Evolutionary conservation across 75 land plant genomes (phyloP).

Genomic region (Adiantum capillusveneris): DNA sequence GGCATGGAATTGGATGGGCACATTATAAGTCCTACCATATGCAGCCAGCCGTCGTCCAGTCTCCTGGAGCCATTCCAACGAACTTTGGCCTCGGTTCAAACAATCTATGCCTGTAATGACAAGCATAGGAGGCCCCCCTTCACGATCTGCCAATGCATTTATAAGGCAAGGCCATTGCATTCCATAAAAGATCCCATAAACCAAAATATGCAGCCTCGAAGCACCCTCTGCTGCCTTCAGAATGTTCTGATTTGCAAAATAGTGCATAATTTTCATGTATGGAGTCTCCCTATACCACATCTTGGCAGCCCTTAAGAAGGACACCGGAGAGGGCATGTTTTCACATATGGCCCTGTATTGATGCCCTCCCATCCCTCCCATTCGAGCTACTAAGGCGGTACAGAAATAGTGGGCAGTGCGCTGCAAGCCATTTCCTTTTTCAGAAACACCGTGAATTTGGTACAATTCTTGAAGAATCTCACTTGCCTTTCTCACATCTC

Average conservation of each 20-base stretch:
- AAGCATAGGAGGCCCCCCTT: constrained; percentile 28
- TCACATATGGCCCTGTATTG: constrained; percentile 9
- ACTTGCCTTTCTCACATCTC: constrained; percentile 35
- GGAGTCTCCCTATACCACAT: constrained; percentile 6
- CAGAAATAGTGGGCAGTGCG: neutral
- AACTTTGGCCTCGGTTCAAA: constrained; percentile 22
- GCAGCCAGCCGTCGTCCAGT: constrained; percentile 21
- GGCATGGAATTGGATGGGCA: constrained; percentile 24
- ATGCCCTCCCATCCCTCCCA: constrained; percentile 20
- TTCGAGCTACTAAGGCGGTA: constrained; percentile 12
- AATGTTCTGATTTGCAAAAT: constrained; percentile 15
- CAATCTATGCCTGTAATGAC: constrained; percentile 28
- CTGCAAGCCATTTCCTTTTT: neutral
- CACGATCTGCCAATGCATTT: constrained; percentile 15
- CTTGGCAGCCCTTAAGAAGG: constrained; percentile 15
- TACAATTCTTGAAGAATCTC: constrained; percentile 44
- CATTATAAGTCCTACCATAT: constrained; percentile 12
- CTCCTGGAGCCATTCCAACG: constrained; percentile 22
- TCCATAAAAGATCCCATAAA: constrained; percentile 28
- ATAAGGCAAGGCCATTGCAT: constrained; percentile 31
- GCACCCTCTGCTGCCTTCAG: constrained; percentile 25
- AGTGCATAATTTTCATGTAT: constrained; percentile 13
- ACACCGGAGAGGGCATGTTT: constrained; percentile 8
- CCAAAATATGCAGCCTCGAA: constrained; percentile 17
- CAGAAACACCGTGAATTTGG: constrained; percentile 22